Conservation (phyloP, 148 eudicot species). For the Linanthus parryae region DNA sequence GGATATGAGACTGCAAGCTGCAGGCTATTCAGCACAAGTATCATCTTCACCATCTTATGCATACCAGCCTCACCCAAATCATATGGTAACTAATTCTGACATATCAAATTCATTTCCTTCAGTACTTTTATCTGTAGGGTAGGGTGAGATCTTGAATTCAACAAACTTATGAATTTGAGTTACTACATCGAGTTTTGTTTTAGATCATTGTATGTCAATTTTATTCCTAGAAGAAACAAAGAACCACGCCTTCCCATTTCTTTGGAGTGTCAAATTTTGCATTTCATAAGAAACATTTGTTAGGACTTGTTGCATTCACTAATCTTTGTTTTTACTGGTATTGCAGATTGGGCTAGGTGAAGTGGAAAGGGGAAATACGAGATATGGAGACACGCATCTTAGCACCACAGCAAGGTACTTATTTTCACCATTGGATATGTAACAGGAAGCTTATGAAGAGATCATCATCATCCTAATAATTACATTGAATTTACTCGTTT, state of each 20-base stretch:
- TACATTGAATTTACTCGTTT: neutral
- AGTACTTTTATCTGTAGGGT: too few species aligned
- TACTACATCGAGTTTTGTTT: neutral
- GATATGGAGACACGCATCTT: conserved; percentile 35
- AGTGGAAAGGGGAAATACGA: conserved; percentile 25
- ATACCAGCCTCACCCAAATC: conserved; percentile 24
- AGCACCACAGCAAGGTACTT: conserved; percentile 26
- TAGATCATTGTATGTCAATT: neutral
- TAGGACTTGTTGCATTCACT: neutral
- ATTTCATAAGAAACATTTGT: neutral
- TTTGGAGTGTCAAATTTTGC: neutral
- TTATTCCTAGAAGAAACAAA: neutral
- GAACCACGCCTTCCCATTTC: neutral
- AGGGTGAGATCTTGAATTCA: neutral
- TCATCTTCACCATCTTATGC: conserved; percentile 33
- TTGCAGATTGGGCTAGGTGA: conserved; percentile 44
- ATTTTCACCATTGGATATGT: neutral
- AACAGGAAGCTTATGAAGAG: neutral
- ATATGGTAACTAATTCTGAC: conserved; percentile 40
- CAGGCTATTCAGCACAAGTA: conserved; percentile 18
- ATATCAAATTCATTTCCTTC: too few species aligned
- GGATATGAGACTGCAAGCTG: conserved; percentile 40
- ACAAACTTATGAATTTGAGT: neutral
- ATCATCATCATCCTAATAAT: neutral
- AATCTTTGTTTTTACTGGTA: neutral